Conservation (phyloP, 257 asterid species). For the Petunia axillaris region DNA sequence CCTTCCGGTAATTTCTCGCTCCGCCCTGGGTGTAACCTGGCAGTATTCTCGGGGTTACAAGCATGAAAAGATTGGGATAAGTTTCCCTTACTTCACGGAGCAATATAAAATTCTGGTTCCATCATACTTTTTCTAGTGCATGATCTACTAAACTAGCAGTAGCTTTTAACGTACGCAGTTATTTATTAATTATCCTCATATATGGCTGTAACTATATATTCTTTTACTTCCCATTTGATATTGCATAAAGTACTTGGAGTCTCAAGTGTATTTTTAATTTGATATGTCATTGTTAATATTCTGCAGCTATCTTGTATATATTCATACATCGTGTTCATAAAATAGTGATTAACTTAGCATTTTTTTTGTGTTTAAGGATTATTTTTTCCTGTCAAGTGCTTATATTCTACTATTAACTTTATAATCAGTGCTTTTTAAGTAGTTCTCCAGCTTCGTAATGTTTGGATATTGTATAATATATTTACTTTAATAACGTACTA, state of each 20-base stretch:
- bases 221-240: constrained; percentile 16
- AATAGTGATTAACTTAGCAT: neutral
- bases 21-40: no score
- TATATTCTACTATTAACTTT: neutral
- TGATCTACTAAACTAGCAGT: neutral
- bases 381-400: neutral
- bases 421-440: neutral
- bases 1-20: no score
- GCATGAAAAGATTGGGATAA: no score
- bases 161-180: neutral
- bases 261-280: constrained; percentile 5
- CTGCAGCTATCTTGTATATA: neutral
- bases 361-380: neutral
- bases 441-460: constrained; percentile 6
- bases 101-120: neutral
- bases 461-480: constrained; percentile 1
- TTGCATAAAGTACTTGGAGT: neutral
- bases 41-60: no score
- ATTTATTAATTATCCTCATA: neutral
- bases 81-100: neutral
- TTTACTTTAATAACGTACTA: neutral
- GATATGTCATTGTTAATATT: neutral
- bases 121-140: neutral
- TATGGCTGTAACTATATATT: neutral
- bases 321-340: neutral